A percentile compares a stretch with the other conserved stretches of the same genome.
Conservation (phyloP, 2,329 filamentous ascomycete species). For the Pseudofabraea citricarpa region DNA sequence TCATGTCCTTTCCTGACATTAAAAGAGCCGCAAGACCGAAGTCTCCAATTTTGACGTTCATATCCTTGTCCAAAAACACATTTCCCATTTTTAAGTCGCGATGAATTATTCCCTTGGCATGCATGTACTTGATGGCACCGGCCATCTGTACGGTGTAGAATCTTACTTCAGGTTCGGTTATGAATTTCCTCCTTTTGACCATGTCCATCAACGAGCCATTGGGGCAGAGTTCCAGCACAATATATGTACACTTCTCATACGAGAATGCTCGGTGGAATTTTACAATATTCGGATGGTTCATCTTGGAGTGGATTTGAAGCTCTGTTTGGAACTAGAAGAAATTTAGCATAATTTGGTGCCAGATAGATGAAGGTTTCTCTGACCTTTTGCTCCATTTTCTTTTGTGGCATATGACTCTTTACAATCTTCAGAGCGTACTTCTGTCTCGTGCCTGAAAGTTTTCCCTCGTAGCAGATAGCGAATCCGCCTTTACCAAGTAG, state of each 20-base stretch:
- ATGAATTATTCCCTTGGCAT: conserved; percentile 92
- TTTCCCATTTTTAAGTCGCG: conserved; percentile 98
- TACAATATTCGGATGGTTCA: conserved; percentile 93
- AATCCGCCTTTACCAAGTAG: conserved; percentile 78
- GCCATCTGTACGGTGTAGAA: conserved; percentile 93
- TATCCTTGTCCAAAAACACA: conserved; percentile 86
- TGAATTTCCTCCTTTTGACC: conserved; percentile 84
- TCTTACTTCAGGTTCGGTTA: conserved; percentile 90
- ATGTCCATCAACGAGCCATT: conserved; percentile 98
- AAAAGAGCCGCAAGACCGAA: conserved; percentile 92
- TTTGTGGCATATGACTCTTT: conserved; percentile 74
- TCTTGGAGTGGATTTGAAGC: conserved; percentile 96
- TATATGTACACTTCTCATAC: conserved; percentile 83
- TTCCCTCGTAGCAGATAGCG: conserved; percentile 73
- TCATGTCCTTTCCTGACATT: conserved; percentile 86
- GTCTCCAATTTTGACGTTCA: conserved; percentile 98
- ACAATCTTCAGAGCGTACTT: conserved; percentile 78
- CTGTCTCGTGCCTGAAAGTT: conserved; percentile 60
- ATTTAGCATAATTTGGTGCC: conserved; percentile 5
- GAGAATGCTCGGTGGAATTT: conserved; percentile 93
- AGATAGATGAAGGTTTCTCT: conserved; percentile 6
- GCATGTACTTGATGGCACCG: conserved; percentile 97
- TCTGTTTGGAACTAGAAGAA: conserved; percentile 65
- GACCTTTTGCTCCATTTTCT: conserved; percentile 77
- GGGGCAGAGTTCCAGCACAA: conserved; percentile 88